phyloP scores from a whole-genome alignment of 2,329 filamentous ascomycete genomes.

The Talaromyces albobiverticillius region DNA sequence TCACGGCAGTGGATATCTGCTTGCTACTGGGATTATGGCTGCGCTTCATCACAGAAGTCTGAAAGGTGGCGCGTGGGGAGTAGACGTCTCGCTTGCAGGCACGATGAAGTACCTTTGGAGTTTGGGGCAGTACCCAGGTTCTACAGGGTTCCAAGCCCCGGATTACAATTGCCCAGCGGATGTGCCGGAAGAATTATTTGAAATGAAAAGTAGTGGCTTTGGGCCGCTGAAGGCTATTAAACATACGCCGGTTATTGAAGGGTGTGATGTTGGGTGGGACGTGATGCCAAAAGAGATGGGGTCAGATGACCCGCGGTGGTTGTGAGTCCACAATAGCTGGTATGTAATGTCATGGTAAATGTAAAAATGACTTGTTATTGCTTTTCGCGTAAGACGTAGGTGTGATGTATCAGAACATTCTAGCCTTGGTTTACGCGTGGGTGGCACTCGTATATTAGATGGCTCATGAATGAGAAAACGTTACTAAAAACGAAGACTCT shows the following conservation, averaged over 20 bases:
- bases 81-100: slow-evolving; percentile 56
- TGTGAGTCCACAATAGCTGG: no score
- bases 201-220: slow-evolving; percentile 46
- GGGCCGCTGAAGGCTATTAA: slow-evolving; percentile 48
- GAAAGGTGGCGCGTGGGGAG: slow-evolving; percentile 49
- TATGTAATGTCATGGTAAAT: no score
- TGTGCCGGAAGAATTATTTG: slow-evolving; percentile 36
- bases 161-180: slow-evolving; percentile 32
- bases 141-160: slow-evolving; percentile 41
- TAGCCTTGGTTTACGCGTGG: no score
- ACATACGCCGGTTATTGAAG: slow-evolving; percentile 50
- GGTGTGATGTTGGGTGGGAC: slow-evolving; percentile 48
- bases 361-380: no score
- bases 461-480: no score
- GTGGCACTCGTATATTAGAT: no score
- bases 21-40: slow-evolving; percentile 53
- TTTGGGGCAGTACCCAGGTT: slow-evolving; percentile 50
- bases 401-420: no score
- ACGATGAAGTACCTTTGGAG: slow-evolving; percentile 56
- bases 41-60: slow-evolving; percentile 49
- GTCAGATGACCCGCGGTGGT: slow-evolving; percentile 41
- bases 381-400: no score
- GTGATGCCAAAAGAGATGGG: slow-evolving; percentile 52
- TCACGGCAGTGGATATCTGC: slow-evolving; percentile 54
- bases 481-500: no score